Evolutionary conservation across 768 basidiomycete species (phyloP).

Genomic region (Podaxis sp.): DNA sequence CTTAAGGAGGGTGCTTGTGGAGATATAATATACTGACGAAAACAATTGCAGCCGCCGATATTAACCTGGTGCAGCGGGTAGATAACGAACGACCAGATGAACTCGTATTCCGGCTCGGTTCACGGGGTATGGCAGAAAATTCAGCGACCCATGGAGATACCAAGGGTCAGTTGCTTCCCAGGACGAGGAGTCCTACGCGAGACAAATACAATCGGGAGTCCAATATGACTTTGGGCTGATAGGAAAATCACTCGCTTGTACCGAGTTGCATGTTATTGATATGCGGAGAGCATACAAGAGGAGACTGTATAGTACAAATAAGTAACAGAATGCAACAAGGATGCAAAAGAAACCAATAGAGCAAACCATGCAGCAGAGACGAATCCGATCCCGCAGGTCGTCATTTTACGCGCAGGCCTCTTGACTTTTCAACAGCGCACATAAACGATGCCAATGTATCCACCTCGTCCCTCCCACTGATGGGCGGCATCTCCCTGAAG

Average conservation of each 20-base stretch:
- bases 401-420: conserved; percentile 27
- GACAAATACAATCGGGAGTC: background rate
- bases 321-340: background rate
- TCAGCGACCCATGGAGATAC: background rate
- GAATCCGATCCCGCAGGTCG: background rate
- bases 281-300: background rate
- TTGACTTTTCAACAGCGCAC: conserved; percentile 68
- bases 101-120: background rate
- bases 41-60: background rate
- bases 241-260: background rate
- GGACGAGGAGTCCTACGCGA: background rate
- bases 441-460: conserved; percentile 83
- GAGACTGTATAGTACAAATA: background rate
- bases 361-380: background rate
- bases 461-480: conserved; percentile 64
- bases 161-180: background rate
- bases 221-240: background rate
- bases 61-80: background rate
- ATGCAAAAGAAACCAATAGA: background rate
- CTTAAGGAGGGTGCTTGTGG: too few species aligned
- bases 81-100: background rate
- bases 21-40: background rate
- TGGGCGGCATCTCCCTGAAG: conserved; percentile 57
- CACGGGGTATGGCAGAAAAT: background rate
- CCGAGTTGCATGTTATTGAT: background rate